Conservation (phyloP, 2,329 filamentous ascomycete genomes). For the Beauveria medogensis region DNA sequence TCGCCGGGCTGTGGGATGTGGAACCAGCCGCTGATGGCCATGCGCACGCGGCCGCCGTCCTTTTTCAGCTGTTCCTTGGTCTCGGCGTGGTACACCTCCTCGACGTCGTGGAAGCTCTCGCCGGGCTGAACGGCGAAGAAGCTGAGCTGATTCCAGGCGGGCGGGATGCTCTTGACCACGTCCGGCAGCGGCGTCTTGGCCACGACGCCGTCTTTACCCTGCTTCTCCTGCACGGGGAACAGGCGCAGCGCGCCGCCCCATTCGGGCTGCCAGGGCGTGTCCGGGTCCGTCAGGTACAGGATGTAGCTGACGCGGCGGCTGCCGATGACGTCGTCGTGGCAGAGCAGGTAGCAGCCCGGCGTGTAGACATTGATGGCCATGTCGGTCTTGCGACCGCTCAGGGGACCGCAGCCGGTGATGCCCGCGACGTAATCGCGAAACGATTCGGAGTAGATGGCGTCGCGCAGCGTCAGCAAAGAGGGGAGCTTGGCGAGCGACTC, state of each 20-base stretch:
- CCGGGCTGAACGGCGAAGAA: slow-evolving; percentile 98
- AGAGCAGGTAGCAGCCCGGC: slow-evolving; percentile 88
- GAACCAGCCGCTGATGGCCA: slow-evolving; percentile 99
- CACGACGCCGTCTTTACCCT: slow-evolving; percentile 57
- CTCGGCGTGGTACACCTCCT: slow-evolving; percentile 80
- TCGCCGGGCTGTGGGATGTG: slow-evolving; percentile 95
- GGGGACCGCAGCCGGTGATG: slow-evolving; percentile 75
- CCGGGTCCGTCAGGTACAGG: slow-evolving; percentile 87
- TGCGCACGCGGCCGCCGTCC: slow-evolving; percentile 72
- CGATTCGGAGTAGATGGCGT: slow-evolving; percentile 82
- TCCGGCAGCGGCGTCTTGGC: slow-evolving; percentile 77
- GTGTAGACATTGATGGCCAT: slow-evolving; percentile 99
- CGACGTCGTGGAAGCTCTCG: slow-evolving; percentile 98
- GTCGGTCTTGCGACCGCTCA: slow-evolving; percentile 92
- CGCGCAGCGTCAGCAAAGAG: slow-evolving; percentile 82
- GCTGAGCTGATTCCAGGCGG: slow-evolving; percentile 93
- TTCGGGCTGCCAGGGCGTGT: slow-evolving; percentile 78
- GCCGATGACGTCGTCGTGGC: slow-evolving; percentile 98
- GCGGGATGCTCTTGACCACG: slow-evolving; percentile 74
- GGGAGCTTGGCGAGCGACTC: slow-evolving; percentile 78
- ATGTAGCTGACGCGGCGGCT: slow-evolving; percentile 94
- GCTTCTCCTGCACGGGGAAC: slow-evolving; percentile 61
- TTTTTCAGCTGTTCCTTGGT: slow-evolving; percentile 51
- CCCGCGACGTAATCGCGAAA: slow-evolving; percentile 85
- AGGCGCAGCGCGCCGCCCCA: slow-evolving; percentile 91